A percentile compares a stretch with the other conserved stretches of the same genome.
phyloP scores from a whole-genome alignment of 2,329 filamentous ascomycete genomes.

The Fusarium tuaranense region DNA sequence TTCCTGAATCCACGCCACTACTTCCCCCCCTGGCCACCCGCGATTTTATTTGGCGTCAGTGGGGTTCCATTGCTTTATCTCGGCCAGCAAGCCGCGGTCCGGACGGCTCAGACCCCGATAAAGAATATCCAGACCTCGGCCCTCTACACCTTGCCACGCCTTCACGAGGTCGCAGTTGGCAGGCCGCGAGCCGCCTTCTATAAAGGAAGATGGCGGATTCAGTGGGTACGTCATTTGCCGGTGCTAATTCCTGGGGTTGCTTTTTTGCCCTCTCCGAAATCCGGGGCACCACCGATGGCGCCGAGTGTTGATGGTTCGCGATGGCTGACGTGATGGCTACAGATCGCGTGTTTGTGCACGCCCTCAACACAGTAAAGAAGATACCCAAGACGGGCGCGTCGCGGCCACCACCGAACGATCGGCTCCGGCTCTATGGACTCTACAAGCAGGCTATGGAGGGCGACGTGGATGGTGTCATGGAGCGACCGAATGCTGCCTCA shows the following conservation, averaged over 20 bases:
- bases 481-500: slow-evolving; percentile 72
- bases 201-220: slow-evolving; percentile 44
- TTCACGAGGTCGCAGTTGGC: slow-evolving; percentile 29
- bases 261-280: background rate
- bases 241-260: slow-evolving; percentile 1
- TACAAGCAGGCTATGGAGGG: slow-evolving; percentile 99
- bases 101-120: slow-evolving; percentile 44
- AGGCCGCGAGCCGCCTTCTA: slow-evolving; percentile 26
- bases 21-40: slow-evolving; percentile 18
- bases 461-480: slow-evolving; percentile 94
- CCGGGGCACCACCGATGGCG: background rate
- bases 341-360: slow-evolving; percentile 99
- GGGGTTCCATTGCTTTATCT: slow-evolving; percentile 36
- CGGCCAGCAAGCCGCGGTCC: slow-evolving; percentile 45
- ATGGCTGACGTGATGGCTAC: slow-evolving; percentile 35
- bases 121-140: slow-evolving; percentile 36
- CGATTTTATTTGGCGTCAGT: slow-evolving; percentile 18
- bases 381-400: slow-evolving; percentile 93
- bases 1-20: slow-evolving; percentile 1
- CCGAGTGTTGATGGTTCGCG: background rate
- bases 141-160: slow-evolving; percentile 28
- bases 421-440: slow-evolving; percentile 93
- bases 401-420: slow-evolving; percentile 85
- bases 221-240: slow-evolving; percentile 42
- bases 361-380: slow-evolving; percentile 98